These are phyloP conservation scores for Geranomyces michiganensis DNA, from an alignment of 192 early-diverging fungal species.

Conservation along the genomic window DNA sequence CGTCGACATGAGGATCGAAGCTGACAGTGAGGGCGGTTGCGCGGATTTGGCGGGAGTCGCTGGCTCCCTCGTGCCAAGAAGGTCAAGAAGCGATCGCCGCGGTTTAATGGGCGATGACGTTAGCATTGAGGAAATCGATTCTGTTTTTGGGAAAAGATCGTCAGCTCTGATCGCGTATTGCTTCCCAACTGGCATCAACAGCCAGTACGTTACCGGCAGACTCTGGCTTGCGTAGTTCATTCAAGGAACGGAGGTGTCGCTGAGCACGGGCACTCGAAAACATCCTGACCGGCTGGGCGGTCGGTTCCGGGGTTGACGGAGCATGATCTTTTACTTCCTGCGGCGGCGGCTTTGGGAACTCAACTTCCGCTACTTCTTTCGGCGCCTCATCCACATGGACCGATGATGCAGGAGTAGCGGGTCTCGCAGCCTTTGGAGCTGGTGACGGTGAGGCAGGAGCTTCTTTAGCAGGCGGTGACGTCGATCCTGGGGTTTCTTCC, in stretches of 20 bases:
- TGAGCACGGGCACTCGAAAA: conserved; percentile 8
- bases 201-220: not conserved
- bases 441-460: too few relatives aligned
- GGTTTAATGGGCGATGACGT: not conserved
- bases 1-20: not conserved
- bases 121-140: not conserved
- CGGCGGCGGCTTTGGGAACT: not conserved
- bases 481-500: too few relatives aligned
- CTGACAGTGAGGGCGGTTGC: not conserved
- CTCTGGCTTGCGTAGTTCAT: not conserved
- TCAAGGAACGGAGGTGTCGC: not conserved
- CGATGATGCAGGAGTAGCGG: too few relatives aligned
- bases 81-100: not conserved
- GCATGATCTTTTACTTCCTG: not conserved
- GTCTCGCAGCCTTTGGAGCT: too few relatives aligned
- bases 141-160: not conserved
- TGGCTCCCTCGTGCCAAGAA: not conserved
- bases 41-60: not conserved
- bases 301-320: not conserved
- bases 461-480: too few relatives aligned
- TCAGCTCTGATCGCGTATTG: too few relatives aligned
- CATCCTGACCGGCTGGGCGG: not conserved
- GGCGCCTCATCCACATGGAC: not conserved
- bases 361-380: not conserved
- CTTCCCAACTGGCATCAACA: not conserved